Evolutionary conservation across 106 monocot genomes (phyloP), one percentile per base, ranked within the genome.

Genomic region (Allium fistulosum): DNA sequence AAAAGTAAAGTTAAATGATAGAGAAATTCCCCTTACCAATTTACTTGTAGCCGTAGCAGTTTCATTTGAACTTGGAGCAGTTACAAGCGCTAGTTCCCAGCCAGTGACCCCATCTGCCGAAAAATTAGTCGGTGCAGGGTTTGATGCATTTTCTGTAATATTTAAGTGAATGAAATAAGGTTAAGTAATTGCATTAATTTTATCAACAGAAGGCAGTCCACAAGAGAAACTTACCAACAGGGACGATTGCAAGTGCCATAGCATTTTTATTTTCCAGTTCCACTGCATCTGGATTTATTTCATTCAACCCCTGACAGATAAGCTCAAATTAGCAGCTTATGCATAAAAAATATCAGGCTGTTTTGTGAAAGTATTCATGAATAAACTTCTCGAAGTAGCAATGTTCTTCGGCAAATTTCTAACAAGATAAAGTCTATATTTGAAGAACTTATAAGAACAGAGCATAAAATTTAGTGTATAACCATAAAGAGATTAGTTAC

Each of bases 81-180:
- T 80, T 7, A 95, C 88, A 45, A 95, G 85, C 26, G 95, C 95
- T 74, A 95, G 80, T 74, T 95, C 95, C 95, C 95, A 95, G 61
- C 88, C 85, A 22, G 88, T 91, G 14, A 77, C 74, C 53, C 76
- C 78, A 75, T 71, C 70, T 57, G 56, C 69, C 58, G 72, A 51
- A 69, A 59, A 22, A 49, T 59, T 53, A 72, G 87, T 51, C 46
- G 80, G 49, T 37, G 87, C 53, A 69, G 76, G 15, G 16, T 70
- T 72, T 59, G 85, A 78, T 69, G 49, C 58, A 78, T 59, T 72
- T 22, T 94, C 94, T 94, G 74, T 72, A 71, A 76, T 22, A 57
- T 11, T 55, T 3, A 57, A 69, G 12, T 28, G 3, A 6, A 69
- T n/a, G 11, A 46, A 7, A n/a, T 15, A 26, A 57, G 26, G 57